phyloP scores from a whole-genome alignment of 2,329 filamentous ascomycete species.

The Neonectria faginata region DNA sequence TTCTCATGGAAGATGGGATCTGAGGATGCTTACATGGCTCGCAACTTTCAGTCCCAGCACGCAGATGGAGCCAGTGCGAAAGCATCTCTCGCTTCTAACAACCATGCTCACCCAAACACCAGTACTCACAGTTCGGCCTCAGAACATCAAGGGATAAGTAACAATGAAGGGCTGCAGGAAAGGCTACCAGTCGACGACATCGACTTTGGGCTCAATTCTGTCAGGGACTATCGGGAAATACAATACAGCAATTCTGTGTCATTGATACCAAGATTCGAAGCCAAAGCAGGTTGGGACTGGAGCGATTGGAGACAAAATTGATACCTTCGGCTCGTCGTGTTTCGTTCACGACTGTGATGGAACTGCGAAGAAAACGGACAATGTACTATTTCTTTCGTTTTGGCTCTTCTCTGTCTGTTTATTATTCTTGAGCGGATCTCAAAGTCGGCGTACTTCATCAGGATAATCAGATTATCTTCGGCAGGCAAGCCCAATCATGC shows the following conservation, averaged over 20 bases:
- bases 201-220: not conserved
- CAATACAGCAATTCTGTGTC: not conserved
- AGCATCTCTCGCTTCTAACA: not conserved
- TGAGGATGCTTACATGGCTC: not conserved
- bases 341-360: not conserved
- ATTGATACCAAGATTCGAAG: not conserved
- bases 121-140: not conserved
- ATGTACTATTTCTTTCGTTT: not conserved
- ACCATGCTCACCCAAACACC: not conserved
- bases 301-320: not conserved
- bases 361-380: not conserved
- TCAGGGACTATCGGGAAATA: no score
- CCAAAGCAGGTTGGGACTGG: not conserved
- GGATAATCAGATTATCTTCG: no score
- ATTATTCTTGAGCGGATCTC: no score
- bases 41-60: not conserved
- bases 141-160: not conserved
- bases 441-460: no score
- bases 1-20: slow-evolving; percentile 9
- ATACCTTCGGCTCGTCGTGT: not conserved
- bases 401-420: not conserved
- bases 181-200: not conserved
- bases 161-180: not conserved
- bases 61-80: not conserved
- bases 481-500: no score